Conservation (phyloP, 306 rosid species). For the Mimosa bimucronata region DNA sequence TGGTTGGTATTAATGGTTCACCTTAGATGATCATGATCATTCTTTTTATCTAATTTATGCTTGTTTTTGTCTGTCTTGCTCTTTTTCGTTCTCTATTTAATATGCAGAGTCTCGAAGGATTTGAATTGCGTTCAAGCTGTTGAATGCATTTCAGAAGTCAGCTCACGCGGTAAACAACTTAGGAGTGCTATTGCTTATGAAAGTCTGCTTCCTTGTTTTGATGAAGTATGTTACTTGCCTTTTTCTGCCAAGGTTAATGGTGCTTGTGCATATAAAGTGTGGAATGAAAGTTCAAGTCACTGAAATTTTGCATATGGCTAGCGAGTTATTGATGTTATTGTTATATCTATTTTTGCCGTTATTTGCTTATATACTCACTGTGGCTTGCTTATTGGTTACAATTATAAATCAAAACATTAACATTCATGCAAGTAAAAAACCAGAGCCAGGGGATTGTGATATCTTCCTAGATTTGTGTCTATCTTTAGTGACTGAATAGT, state of each 20-base stretch:
- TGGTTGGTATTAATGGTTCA: background rate
- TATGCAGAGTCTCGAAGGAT: constrained; percentile 74
- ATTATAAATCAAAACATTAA: background rate
- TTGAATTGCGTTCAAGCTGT: constrained; percentile 72
- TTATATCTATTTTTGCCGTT: background rate
- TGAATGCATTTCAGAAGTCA: constrained; percentile 70
- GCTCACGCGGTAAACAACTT: constrained; percentile 68
- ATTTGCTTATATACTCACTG: constrained; percentile 13
- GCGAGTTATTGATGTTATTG: constrained; percentile 18
- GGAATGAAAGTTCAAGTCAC: background rate
- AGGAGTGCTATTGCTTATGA: constrained; percentile 73
- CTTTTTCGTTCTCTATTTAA: constrained; percentile 32
- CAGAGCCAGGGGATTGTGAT: too few relatives aligned
- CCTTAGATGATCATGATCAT: constrained; percentile 25
- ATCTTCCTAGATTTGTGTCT: background rate
- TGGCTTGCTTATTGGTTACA: background rate
- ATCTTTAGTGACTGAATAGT: background rate
- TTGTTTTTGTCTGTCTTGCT: constrained; percentile 26
- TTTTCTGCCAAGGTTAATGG: background rate
- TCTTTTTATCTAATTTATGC: constrained; percentile 32
- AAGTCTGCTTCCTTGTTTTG: constrained; percentile 63
- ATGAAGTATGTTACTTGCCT: constrained; percentile 53
- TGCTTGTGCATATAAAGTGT: background rate
- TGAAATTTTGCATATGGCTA: constrained; percentile 9
- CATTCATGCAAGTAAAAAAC: background rate